A percentile compares a stretch with the other conserved stretches of the same genome.
Evolutionary conservation across 495 filamentous ascomycete genomes (phyloP).

Genomic region (Aspergillus heteromorphus): DNA sequence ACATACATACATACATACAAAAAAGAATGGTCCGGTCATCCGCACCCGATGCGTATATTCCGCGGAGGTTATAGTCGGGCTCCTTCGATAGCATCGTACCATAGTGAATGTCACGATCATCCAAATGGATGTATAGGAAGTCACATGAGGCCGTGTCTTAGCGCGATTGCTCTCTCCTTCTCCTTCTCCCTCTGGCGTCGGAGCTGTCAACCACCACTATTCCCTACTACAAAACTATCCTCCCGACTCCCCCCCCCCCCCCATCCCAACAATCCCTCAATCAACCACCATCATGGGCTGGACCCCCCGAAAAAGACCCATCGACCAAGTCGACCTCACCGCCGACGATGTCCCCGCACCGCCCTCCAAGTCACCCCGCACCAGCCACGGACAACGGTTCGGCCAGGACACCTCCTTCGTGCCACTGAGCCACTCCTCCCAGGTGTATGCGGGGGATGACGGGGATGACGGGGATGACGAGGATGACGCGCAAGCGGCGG

Average conservation of each 20-base stretch:
- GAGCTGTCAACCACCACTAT: no score
- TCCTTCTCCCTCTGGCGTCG: no score
- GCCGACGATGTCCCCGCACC: neutral
- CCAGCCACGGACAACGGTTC: slow-evolving; percentile 24
- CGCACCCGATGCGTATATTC: slow-evolving; percentile 61
- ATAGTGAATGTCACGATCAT: neutral
- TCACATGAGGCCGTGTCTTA: slow-evolving; percentile 5
- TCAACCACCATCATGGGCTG: slow-evolving; percentile 4
- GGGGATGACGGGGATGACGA: slow-evolving; percentile 45
- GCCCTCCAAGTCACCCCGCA: slow-evolving; percentile 10
- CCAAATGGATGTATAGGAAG: no score
- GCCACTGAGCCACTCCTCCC: slow-evolving; percentile 28
- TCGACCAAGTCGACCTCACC: slow-evolving; percentile 10
- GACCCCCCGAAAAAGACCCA: slow-evolving; percentile 6
- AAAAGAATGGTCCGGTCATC: slow-evolving; percentile 56
- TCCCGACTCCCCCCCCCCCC: no score
- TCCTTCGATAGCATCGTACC: neutral
- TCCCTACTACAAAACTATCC: no score
- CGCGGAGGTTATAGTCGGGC: slow-evolving; percentile 28
- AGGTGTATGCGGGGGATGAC: slow-evolving; percentile 21
- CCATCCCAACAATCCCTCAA: neutral
- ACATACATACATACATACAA: no score
- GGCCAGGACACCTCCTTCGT: slow-evolving; percentile 33
- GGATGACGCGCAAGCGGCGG: slow-evolving; percentile 33
- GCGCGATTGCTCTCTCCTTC: no score